Evolutionary conservation across 352 stramenopile species (phyloP).

Genomic region (Globisporangium sylvaticum): DNA sequence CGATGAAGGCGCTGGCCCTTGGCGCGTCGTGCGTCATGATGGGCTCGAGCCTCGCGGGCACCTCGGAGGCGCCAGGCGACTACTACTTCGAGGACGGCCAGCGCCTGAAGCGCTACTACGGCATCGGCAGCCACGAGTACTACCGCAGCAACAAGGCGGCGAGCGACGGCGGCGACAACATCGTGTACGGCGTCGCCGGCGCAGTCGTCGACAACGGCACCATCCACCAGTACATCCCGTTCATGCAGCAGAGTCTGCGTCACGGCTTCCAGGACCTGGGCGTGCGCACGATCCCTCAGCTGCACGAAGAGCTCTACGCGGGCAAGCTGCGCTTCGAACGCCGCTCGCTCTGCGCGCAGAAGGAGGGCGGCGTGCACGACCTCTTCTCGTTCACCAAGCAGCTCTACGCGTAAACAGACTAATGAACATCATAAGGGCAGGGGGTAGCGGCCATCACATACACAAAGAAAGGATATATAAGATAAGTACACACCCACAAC

Average conservation of each 20-base stretch:
- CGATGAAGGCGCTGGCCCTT: conserved; percentile 96
- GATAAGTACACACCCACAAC: neutral
- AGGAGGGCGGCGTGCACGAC: conserved; percentile 96
- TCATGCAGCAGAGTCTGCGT: conserved; percentile 95
- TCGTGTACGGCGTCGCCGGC: conserved; percentile 97
- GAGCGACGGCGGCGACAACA: conserved; percentile 80
- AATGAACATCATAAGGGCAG: neutral
- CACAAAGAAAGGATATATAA: neutral
- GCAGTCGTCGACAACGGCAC: conserved; percentile 98
- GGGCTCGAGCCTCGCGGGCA: conserved; percentile 96
- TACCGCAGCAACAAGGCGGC: conserved; percentile 47
- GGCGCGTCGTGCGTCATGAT: conserved; percentile 99
- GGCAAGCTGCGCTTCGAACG: conserved; percentile 93
- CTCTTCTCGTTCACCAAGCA: conserved; percentile 95
- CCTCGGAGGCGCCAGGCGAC: conserved; percentile 96
- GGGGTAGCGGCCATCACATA: neutral
- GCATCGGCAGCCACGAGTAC: conserved; percentile 97
- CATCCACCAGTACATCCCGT: conserved; percentile 96
- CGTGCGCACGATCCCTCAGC: conserved; percentile 80
- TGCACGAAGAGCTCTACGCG: conserved; percentile 71
- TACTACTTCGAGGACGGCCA: conserved; percentile 99
- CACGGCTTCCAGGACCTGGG: conserved; percentile 98
- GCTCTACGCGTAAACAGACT: conserved; percentile 51
- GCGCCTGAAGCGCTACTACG: conserved; percentile 98
- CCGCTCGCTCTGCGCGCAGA: conserved; percentile 95